Percentiles rank a stretch among this genome's conserved stretches.
These are phyloP conservation scores for Pseudomonodictys pantanalensis DNA, from an alignment of 495 filamentous ascomycete genomes.

Conservation along the genomic window DNA sequence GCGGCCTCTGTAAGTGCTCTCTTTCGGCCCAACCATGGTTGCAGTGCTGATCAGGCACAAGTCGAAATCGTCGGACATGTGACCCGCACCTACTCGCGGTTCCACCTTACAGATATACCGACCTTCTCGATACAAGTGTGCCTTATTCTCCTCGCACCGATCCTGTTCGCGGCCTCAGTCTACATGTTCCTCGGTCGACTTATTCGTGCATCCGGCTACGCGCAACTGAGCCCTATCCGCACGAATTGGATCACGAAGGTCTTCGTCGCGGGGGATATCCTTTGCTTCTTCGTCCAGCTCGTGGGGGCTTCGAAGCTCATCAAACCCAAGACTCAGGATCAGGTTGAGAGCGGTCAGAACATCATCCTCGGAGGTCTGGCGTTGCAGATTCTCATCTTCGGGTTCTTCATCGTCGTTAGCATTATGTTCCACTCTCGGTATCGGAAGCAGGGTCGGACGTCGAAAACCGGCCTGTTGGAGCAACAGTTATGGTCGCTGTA, in stretches of 20 bases:
- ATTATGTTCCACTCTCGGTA: conserved; percentile 27
- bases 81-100: no score
- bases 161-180: conserved; percentile 38
- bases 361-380: conserved; percentile 35
- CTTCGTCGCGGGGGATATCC: conserved; percentile 39
- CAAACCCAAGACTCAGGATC: conserved; percentile 13
- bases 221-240: conserved; percentile 27
- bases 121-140: conserved; percentile 38
- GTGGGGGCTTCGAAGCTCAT: conserved; percentile 14
- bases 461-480: no score
- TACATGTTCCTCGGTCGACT: conserved; percentile 42
- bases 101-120: no score
- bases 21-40: no score
- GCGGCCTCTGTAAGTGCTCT: no score
- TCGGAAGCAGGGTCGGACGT: background rate
- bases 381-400: conserved; percentile 38
- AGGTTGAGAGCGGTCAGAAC: conserved; percentile 29
- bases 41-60: no score
- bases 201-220: conserved; percentile 24
- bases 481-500: no score
- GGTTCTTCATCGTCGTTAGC: conserved; percentile 32
- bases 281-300: conserved; percentile 33
- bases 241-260: conserved; percentile 36
- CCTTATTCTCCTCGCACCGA: conserved; percentile 38
- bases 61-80: no score